These are phyloP conservation scores for Pleurotus citrinopileatus DNA, from an alignment of 768 basidiomycete genomes.

Conservation along the genomic window DNA sequence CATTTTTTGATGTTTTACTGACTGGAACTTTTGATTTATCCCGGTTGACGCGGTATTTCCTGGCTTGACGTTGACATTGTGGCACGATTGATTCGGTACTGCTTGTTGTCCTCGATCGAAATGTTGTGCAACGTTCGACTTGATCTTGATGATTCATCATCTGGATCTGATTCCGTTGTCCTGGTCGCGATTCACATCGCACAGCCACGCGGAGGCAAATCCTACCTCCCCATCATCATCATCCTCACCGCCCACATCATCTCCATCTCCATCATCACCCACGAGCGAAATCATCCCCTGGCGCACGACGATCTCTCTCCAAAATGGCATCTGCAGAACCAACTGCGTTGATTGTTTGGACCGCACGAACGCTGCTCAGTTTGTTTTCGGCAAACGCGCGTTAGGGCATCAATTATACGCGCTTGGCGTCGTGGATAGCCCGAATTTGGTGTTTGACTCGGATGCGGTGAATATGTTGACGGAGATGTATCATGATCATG, in stretches of 20 bases:
- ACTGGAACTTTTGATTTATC: not conserved
- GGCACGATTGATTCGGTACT: too few relatives aligned
- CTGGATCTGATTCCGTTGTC: not conserved
- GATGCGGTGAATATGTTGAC: slow-evolving; percentile 96
- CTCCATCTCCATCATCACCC: not conserved
- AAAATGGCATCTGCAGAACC: slow-evolving; percentile 89
- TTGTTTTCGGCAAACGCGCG: slow-evolving; percentile 93
- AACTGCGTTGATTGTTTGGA: slow-evolving; percentile 98
- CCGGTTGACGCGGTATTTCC: not conserved
- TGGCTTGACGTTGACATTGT: too few relatives aligned
- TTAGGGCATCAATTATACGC: slow-evolving; percentile 95
- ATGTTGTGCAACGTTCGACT: too few relatives aligned
- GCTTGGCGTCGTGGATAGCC: slow-evolving; percentile 82
- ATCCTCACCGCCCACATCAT: not conserved
- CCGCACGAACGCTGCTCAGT: slow-evolving; percentile 95
- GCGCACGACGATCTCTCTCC: slow-evolving; percentile 71
- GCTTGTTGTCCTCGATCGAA: too few relatives aligned
- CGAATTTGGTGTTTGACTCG: slow-evolving; percentile 86
- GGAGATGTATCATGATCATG: slow-evolving; percentile 98
- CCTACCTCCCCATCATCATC: not conserved
- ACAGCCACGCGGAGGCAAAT: not conserved
- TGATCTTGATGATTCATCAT: too few relatives aligned
- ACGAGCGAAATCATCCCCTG: slow-evolving; percentile 35
- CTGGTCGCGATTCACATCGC: not conserved
- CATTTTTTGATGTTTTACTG: not conserved